These are phyloP conservation scores for Rusavskia elegans DNA, from an alignment of 495 filamentous ascomycete genomes.

Conservation along the genomic window DNA sequence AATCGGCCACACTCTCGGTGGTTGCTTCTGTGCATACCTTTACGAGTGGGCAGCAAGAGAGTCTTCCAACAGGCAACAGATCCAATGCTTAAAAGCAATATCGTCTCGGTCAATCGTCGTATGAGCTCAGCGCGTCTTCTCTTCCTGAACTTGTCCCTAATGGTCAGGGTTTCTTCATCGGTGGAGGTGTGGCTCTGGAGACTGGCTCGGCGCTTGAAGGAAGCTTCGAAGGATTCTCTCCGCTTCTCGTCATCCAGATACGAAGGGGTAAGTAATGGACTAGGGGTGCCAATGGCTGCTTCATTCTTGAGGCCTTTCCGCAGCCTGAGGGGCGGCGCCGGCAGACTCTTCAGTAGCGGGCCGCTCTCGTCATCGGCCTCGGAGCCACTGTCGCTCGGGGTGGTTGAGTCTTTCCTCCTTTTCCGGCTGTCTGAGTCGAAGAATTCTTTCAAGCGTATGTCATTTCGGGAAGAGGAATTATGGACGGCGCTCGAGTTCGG, in stretches of 20 bases:
- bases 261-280: conserved; percentile 43
- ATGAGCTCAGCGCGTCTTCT: conserved; percentile 28
- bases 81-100: conserved; percentile 19
- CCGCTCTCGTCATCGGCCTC: conserved; percentile 79
- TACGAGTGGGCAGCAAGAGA: neutral
- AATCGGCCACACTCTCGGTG: neutral
- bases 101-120: conserved; percentile 28
- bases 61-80: neutral
- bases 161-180: conserved; percentile 10
- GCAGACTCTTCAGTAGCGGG: conserved; percentile 58
- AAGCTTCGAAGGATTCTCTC: conserved; percentile 8
- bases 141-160: conserved; percentile 18
- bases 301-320: conserved; percentile 50
- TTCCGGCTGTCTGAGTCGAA: conserved; percentile 10
- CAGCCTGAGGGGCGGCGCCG: conserved; percentile 51
- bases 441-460: conserved; percentile 11
- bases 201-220: conserved; percentile 3
- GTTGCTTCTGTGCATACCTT: neutral
- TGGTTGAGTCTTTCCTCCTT: conserved; percentile 29
- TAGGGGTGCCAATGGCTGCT: conserved; percentile 20
- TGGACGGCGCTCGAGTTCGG: too few species aligned
- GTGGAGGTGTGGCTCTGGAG: conserved; percentile 3
- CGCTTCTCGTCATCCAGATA: conserved; percentile 36
- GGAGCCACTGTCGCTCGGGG: conserved; percentile 72
- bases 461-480: neutral